Conservation (phyloP, 2,329 filamentous ascomycete genomes). For the Elsinoe fawcettii region DNA sequence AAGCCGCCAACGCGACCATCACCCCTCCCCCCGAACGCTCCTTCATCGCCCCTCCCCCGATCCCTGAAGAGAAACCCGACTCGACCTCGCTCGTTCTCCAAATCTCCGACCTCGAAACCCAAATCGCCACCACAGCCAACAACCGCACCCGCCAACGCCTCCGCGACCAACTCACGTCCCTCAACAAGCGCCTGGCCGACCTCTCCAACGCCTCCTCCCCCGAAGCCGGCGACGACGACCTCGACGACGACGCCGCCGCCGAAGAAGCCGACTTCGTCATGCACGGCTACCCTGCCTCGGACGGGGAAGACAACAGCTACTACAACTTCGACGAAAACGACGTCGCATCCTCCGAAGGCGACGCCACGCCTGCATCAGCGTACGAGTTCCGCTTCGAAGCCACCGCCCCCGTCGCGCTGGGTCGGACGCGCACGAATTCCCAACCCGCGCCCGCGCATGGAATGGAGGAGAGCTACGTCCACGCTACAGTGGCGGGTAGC, state of each 20-base stretch:
- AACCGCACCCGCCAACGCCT: conserved; percentile 25
- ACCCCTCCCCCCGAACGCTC: conserved; percentile 17
- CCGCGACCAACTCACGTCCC: conserved; percentile 26
- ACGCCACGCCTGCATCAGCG: conserved; percentile 23
- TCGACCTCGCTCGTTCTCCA: conserved; percentile 24
- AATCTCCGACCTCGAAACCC: conserved; percentile 29
- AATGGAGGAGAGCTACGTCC: conserved; percentile 18
- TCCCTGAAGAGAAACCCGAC: conserved; percentile 12
- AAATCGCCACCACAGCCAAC: conserved; percentile 28
- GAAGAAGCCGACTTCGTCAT: conserved; percentile 23
- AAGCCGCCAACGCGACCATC: conserved; percentile 19
- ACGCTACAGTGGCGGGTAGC: conserved; percentile 13
- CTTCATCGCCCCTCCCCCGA: background rate
- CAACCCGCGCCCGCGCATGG: background rate
- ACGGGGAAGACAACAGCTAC: conserved; percentile 27
- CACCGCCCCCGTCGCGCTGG: background rate
- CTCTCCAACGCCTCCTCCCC: conserved; percentile 25
- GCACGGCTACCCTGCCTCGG: conserved; percentile 24
- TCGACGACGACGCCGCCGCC: conserved; percentile 17
- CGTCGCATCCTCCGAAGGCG: conserved; percentile 18
- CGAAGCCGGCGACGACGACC: conserved; percentile 24
- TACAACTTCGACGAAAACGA: conserved; percentile 26
- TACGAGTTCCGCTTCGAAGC: conserved; percentile 25
- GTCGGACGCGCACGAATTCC: background rate
- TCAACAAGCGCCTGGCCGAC: conserved; percentile 29